Conservation (phyloP, 2,329 filamentous ascomycete species). For the Aspergillus carbonarius region DNA sequence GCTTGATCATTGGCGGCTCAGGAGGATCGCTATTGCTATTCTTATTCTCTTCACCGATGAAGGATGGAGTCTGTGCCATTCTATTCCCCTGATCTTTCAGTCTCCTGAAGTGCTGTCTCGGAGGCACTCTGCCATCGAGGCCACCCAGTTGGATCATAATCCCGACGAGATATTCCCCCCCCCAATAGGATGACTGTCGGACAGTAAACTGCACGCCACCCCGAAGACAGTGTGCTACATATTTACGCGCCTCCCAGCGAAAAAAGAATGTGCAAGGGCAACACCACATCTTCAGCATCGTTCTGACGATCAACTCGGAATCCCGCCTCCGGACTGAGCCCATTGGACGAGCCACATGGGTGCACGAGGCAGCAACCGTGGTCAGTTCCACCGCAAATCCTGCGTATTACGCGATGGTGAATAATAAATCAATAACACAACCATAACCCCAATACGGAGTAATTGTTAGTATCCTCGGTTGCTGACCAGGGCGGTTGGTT, state of each 20-base stretch:
- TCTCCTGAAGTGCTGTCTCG: too few species aligned
- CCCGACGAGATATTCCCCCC: too few species aligned
- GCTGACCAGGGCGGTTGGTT: too few species aligned
- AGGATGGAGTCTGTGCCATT: neutral
- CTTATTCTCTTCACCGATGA: slow-evolving; percentile 9
- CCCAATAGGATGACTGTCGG: neutral
- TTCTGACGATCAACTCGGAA: slow-evolving; percentile 9
- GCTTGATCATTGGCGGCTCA: neutral
- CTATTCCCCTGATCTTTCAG: neutral
- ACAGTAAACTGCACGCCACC: neutral
- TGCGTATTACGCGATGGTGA: slow-evolving; percentile 1
- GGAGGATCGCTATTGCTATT: slow-evolving; percentile 6
- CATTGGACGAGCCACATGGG: neutral
- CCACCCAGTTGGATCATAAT: too few species aligned
- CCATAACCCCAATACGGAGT: too few species aligned
- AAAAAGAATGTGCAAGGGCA: neutral
- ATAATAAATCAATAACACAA: neutral
- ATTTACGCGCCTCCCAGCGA: neutral
- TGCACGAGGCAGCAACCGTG: slow-evolving; percentile 9
- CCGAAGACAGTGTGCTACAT: neutral
- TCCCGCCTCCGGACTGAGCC: slow-evolving; percentile 4
- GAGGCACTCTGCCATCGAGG: neutral
- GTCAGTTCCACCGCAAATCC: slow-evolving; percentile 4
- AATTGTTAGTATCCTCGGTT: too few species aligned
- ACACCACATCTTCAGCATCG: neutral